Base-by-base conservation (phyloP, 2,329 filamentous ascomycete genomes). In the Blastomyces silverae region DNA sequence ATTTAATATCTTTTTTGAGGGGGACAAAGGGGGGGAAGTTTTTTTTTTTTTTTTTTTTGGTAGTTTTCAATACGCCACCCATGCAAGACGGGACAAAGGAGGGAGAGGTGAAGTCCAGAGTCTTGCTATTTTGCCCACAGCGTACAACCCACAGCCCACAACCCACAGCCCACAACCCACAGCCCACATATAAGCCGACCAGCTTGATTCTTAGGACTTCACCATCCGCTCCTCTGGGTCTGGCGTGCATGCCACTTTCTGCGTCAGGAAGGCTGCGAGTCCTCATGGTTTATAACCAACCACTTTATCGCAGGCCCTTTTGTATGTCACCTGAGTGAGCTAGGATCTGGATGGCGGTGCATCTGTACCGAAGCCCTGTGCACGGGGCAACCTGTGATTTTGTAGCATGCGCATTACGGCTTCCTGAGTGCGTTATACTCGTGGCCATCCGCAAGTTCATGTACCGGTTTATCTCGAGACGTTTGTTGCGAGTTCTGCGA, bases 61-160 rank as follows among this genome's bases (percentile, higher is more conserved):
- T 62, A 53, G 61, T 62, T 62, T 62, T 56, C 48, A 62, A 62
- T 10, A 62, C 61, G 61, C 52, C 61, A 13, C 42, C 58, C 42
- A 31, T 59, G 6, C 22, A n/a, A 56, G 53, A 56, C 17, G 28
- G 53, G 53, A 6, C 34, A 61, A 37, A 48, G 58, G 57, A 15
- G 15, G 3, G 20, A 61, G 7, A 10, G 3, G 44, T 2, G 28
- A 37, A 61, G 58, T 15, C 39, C 20, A 44, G 22, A 48, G 39
- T 31, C 22, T 60, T 61, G 42, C 39, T 22, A 25, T 20, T 25
- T 58, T 39, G 56, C 56, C 56, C 34, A 48, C n/a, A 60, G 34
- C 37, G 17, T 10, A 59, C n/a, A n/a, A n/a, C n/a, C n/a, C n/a
- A n/a, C n/a, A n/a, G n/a, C n/a, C n/a, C n/a, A 48, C n/a, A 60